phyloP scores from a whole-genome alignment of 192 early-diverging fungal species.

The Physocladia obscura region DNA sequence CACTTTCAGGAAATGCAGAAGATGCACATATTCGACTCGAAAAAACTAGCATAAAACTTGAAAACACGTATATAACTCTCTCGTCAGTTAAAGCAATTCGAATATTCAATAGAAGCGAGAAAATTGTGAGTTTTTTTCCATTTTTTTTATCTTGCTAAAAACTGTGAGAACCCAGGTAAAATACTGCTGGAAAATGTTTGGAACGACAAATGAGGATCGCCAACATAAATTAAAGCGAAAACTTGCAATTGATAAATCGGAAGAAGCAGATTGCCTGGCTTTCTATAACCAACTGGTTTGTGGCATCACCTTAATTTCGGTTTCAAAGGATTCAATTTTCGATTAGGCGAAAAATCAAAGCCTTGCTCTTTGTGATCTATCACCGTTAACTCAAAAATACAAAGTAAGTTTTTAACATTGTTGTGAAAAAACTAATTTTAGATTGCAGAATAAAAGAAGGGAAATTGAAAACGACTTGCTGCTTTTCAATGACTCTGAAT shows the following conservation, averaged over 20 bases:
- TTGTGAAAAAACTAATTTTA: background rate
- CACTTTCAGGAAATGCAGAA: conserved; percentile 44
- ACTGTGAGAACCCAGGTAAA: conserved; percentile 33
- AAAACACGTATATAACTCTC: conserved; percentile 57
- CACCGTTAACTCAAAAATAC: conserved; percentile 38
- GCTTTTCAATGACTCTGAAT: conserved; percentile 40
- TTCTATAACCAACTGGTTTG: conserved; percentile 32
- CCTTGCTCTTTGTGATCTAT: conserved; percentile 26
- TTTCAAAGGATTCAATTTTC: conserved; percentile 7
- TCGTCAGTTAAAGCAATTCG: conserved; percentile 43
- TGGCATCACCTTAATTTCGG: background rate
- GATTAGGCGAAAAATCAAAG: conserved; percentile 20
- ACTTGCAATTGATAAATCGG: conserved; percentile 29
- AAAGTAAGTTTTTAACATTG: conserved; percentile 30
- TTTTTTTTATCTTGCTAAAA: background rate
- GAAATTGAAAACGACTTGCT: conserved; percentile 43
- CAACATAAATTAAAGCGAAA: conserved; percentile 31
- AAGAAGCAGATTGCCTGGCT: conserved; percentile 38
- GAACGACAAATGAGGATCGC: conserved; percentile 46
- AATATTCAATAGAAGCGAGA: conserved; percentile 52
- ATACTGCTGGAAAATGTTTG: conserved; percentile 57
- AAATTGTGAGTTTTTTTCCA: conserved; percentile 38
- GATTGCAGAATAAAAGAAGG: conserved; percentile 32
- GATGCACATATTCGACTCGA: conserved; percentile 57
- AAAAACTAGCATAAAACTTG: conserved; percentile 43